Base-by-base conservation (phyloP, 1,284 basidiomycete genomes). In the Trichosporon sp. region DNA sequence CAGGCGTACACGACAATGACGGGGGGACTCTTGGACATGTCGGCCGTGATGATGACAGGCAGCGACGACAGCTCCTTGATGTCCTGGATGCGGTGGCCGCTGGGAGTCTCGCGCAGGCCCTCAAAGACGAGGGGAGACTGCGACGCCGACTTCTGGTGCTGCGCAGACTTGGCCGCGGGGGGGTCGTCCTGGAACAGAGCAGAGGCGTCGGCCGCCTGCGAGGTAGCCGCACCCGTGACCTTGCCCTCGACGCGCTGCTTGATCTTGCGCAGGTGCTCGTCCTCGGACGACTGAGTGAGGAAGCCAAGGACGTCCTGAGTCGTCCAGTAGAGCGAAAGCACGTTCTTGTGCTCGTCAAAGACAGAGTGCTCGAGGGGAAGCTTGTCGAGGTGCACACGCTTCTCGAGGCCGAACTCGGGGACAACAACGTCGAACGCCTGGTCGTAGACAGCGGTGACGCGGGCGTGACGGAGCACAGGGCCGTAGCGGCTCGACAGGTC, bases 301-400 rank as follows among this genome's bases (percentile, higher is more conserved):
- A 90, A 97, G 33, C 85, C 88, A 67, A 99, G 91, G 60, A 97
- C 94, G 73, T 99, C 94, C 64, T 88, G 86, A 69, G 85, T 84
- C 13, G 91, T 93, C 92, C 92, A 95, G 79, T 79, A 80, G 1
- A 80, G 72, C 70, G 77, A 77, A 11, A 99, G 86, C 19, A 89
- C 87, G 79, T 95, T 89, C 10, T 85, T 85, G 79, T 94, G 90
- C 80, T 97, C 95, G 74, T 98, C 95, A 75, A 93, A 94, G 59
- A 94, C 90, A 72, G 92, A 90, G 73, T 95, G 95, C 88, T 95
- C 91, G 62, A 95, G 91, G 16, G 96, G 95, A 89, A 99, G 96
- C 81, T 98, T 94, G 79, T 99, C 96, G 56, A 95, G 91, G 74
- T 99, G 95, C 3, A 98, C 93, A 56, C 95, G 87, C 85, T 99